phyloP scores from a whole-genome alignment of 768 basidiomycete genomes.

The Macrocybe gigantea region DNA sequence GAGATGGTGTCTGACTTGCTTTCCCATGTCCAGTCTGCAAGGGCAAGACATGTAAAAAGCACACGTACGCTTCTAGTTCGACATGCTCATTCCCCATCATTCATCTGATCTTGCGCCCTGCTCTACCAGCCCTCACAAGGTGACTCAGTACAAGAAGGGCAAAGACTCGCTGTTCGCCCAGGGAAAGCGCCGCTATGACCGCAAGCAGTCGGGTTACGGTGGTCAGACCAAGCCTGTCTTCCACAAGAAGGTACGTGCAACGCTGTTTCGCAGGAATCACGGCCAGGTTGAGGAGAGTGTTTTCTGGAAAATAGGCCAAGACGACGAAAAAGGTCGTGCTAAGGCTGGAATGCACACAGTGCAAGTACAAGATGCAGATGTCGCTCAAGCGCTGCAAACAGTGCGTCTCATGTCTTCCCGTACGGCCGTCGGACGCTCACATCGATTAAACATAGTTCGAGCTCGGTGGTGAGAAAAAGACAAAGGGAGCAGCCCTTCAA shows the following conservation, averaged over 20 bases:
- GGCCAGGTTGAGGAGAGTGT: neutral
- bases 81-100: slow-evolving; percentile 7
- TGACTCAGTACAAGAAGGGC: slow-evolving; percentile 99
- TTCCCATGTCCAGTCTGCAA: slow-evolving; percentile 64
- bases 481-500: slow-evolving; percentile 91
- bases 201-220: slow-evolving; percentile 98
- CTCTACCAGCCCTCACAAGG: slow-evolving; percentile 83
- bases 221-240: slow-evolving; percentile 99
- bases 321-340: slow-evolving; percentile 99
- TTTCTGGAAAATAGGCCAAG: slow-evolving; percentile 61
- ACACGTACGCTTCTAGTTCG: slow-evolving; percentile 59
- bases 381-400: slow-evolving; percentile 99
- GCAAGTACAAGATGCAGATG: slow-evolving; percentile 98
- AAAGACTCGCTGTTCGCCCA: slow-evolving; percentile 97
- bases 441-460: slow-evolving; percentile 63
- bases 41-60: slow-evolving; percentile 95
- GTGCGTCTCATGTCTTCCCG: slow-evolving; percentile 39
- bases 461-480: slow-evolving; percentile 99
- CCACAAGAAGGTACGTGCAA: slow-evolving; percentile 88
- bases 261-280: too few species aligned
- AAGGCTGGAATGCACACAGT: slow-evolving; percentile 93
- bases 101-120: neutral
- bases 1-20: slow-evolving; percentile 3
- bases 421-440: neutral
- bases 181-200: slow-evolving; percentile 99